Conservation (phyloP, 1,139 yeast species). For the Yamadazyma buinensis region DNA sequence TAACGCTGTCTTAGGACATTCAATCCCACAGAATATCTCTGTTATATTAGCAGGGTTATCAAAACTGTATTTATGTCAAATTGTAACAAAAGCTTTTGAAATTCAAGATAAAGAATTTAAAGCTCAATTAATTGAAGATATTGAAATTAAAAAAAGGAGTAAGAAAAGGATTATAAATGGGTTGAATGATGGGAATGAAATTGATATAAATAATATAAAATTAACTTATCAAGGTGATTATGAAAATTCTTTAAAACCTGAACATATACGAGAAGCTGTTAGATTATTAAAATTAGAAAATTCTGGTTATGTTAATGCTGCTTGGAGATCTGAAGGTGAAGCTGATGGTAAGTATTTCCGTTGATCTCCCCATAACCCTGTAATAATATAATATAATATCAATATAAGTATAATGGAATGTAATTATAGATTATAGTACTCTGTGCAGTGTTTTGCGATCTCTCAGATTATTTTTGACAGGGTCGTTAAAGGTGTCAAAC, state of each 20-base stretch:
- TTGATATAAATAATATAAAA: conserved; percentile 23
- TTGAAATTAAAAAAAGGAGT: conserved; percentile 33
- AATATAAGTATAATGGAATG: too few relatives aligned
- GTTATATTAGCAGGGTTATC: conserved; percentile 83
- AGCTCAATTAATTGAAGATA: conserved; percentile 35
- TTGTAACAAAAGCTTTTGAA: conserved; percentile 76
- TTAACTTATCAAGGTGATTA: conserved; percentile 40
- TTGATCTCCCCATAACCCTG: not conserved
- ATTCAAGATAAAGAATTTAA: conserved; percentile 56
- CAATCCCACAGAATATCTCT: conserved; percentile 79
- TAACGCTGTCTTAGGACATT: conserved; percentile 74
- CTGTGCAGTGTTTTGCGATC: too few relatives aligned
- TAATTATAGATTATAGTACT: too few relatives aligned
- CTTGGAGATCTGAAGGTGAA: conserved; percentile 68
- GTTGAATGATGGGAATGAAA: conserved; percentile 26
- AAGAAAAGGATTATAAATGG: conserved; percentile 27
- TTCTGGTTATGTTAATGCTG: conserved; percentile 58
- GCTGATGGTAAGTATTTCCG: conserved; percentile 6
- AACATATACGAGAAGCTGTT: conserved; percentile 89
- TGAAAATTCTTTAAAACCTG: conserved; percentile 68
- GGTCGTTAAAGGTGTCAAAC: not conserved
- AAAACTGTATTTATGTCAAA: conserved; percentile 83
- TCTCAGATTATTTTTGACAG: too few relatives aligned
- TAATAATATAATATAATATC: too few relatives aligned
- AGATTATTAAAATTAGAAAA: conserved; percentile 64